phyloP scores from a whole-genome alignment of 768 basidiomycete species.

The Sarcodon aspratus region DNA sequence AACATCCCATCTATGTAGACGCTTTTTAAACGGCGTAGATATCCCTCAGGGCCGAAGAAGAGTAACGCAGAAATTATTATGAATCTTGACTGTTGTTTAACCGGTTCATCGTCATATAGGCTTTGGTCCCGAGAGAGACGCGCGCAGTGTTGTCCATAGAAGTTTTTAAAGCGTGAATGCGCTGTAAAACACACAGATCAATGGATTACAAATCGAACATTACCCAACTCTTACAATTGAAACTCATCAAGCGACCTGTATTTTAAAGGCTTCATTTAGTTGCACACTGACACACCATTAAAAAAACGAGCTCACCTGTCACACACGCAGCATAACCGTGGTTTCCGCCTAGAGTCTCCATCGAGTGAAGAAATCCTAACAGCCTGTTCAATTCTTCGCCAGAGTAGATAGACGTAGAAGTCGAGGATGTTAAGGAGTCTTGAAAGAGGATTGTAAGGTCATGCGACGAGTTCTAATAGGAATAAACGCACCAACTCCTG shows the following conservation, averaged over 20 bases:
- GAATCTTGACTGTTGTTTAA: constrained; percentile 2
- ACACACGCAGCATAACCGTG: constrained; percentile 1
- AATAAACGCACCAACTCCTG: constrained; percentile 37
- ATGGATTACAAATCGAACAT: neutral
- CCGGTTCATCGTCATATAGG: constrained; percentile 14
- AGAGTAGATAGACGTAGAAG: constrained; percentile 6
- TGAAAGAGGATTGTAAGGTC: no score
- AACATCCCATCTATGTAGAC: constrained; percentile 9
- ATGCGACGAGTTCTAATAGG: no score
- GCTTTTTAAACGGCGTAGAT: constrained; percentile 11
- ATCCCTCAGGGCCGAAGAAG: constrained; percentile 17
- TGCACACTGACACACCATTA: neutral
- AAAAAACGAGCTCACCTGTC: constrained; percentile 2
- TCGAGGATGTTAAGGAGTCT: constrained; percentile 8
- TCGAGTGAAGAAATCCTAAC: constrained; percentile 4
- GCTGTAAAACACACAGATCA: constrained; percentile 3
- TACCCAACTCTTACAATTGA: constrained; percentile 22
- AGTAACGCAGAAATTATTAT: constrained; percentile 9
- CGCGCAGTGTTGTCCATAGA: constrained; percentile 32
- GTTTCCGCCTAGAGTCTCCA: neutral
- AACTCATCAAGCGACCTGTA: constrained; percentile 31
- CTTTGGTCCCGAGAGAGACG: constrained; percentile 34
- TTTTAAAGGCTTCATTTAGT: neutral
- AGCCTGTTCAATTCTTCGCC: constrained; percentile 7
- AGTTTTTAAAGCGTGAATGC: constrained; percentile 29